phyloP scores from a whole-genome alignment of 495 filamentous ascomycete species.

The Penicillium waksmanii region DNA sequence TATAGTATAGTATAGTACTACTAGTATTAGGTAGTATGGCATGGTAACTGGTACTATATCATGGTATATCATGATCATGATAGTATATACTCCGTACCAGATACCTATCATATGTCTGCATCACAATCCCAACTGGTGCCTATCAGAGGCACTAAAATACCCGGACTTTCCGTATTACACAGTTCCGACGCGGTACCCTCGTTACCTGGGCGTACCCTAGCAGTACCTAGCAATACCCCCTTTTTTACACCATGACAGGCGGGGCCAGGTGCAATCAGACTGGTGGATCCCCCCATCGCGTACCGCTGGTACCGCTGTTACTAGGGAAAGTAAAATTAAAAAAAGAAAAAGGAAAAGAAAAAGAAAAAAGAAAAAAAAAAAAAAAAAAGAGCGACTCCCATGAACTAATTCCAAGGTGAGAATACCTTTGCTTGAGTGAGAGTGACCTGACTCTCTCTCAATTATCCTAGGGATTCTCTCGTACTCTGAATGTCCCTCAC shows the following conservation, averaged over 20 bases:
- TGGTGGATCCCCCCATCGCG: background rate
- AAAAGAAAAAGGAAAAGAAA: background rate
- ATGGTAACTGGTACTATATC: no score
- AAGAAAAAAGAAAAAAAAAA: background rate
- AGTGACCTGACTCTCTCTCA: no score
- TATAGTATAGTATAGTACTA: background rate
- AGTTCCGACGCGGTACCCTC: constrained; percentile 20
- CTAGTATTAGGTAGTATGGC: no score
- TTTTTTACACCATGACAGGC: constrained; percentile 22
- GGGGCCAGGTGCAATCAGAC: constrained; percentile 16
- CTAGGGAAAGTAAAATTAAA: background rate
- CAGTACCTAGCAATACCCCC: constrained; percentile 1
- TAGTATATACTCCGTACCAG: no score
- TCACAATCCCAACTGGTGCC: constrained; percentile 6
- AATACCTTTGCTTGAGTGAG: no score
- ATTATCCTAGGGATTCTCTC: no score
- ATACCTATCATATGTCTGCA: no score
- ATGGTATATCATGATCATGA: no score
- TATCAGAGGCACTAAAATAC: constrained; percentile 25
- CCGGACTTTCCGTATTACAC: constrained; percentile 20
- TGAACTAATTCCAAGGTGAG: background rate
- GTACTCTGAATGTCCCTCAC: no score
- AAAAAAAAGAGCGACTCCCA: background rate
- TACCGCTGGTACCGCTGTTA: constrained; percentile 1
- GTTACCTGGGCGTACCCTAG: background rate